These are phyloP conservation scores for Ampelocalamus luodianensis DNA, from an alignment of 176 grass and related monocot species.

Conservation along the genomic window DNA sequence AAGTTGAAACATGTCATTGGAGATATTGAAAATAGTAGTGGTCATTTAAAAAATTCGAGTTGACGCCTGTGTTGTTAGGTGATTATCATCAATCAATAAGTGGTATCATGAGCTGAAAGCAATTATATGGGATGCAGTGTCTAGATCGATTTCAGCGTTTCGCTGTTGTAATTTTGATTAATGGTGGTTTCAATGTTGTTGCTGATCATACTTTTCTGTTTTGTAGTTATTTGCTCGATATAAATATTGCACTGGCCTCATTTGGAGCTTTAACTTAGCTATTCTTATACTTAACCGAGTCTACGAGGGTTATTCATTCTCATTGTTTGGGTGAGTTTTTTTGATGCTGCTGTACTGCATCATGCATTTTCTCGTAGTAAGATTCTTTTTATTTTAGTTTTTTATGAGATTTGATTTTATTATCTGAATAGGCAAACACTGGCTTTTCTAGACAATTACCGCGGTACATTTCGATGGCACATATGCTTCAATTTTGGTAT, in stretches of 20 bases:
- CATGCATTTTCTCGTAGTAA: conserved; percentile 8
- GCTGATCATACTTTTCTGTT: conserved; percentile 35
- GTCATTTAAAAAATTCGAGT: neutral
- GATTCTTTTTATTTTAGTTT: neutral
- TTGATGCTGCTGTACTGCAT: conserved; percentile 15
- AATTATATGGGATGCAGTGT: neutral
- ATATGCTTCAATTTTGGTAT: conserved; percentile 99
- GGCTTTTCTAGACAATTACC: conserved; percentile 76
- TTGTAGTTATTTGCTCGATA: conserved; percentile 76
- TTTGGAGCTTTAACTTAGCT: conserved; percentile 86
- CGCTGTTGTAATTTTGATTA: neutral
- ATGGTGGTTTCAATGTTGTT: neutral
- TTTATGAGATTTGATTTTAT: conserved; percentile 28
- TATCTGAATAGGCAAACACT: conserved; percentile 58
- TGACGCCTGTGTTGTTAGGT: neutral
- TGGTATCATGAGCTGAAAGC: neutral
- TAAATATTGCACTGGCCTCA: conserved; percentile 64
- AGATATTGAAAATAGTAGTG: conserved; percentile 5
- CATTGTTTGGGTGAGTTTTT: conserved; percentile 77
- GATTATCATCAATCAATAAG: conserved; percentile 10
- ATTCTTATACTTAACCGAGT: conserved; percentile 87
- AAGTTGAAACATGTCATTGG: too few relatives aligned
- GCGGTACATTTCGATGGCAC: conserved; percentile 97
- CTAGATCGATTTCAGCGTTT: conserved; percentile 16
- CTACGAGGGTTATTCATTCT: conserved; percentile 93